Evolutionary conservation across 495 filamentous ascomycete genomes (phyloP), one percentile per base, ranked within the genome.

Genomic region (Aspergillus heteromorphus): DNA sequence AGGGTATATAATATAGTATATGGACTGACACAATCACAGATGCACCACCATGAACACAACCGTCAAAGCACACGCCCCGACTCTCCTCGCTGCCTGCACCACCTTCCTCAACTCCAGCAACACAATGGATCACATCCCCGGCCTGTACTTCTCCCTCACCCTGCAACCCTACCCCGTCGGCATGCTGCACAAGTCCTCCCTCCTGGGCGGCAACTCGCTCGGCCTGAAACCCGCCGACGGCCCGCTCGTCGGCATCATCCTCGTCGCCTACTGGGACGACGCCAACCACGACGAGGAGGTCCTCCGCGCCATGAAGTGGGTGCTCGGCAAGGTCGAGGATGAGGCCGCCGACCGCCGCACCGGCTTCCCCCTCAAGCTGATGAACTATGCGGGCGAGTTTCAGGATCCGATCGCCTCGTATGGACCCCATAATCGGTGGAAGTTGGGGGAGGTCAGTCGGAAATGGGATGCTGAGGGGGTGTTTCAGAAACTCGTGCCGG

Each of bases 341-440:
- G 34, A 38, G 34, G 34, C 34, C 11, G 34, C 34, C 11, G n/a
- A 4, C 10, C 11, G 34, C 4, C 4, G 13, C 1, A 38, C 34
- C 13, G 34, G 34, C 11, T 1, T 3, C 6, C 11, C 11, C 11
- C n/a, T 51, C 13, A 36, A 40, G 27, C 38, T 40, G 16, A 20
- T 51, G 18, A 51, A 51, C 17, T 51, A 51, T 25, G 40, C 34
- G 38, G 19, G 17, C 27, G 48, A 40, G 2, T 51, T 40, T 11
- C 48, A 51, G 48, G 34, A 51, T 16, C 48, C 48, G 11, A 2
- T 51, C 4, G 36, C n/a, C 14, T 40, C 34, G n/a, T 51, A 51
- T 27, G 48, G 48, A 7, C 10, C 25, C 18, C 19, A 25, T 19
- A 51, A 27, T 40, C 23, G 16, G 20, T 40, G 6, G 16, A 38